Conservation (phyloP, 345 rosid genomes). For the Eucalyptus sp. region DNA sequence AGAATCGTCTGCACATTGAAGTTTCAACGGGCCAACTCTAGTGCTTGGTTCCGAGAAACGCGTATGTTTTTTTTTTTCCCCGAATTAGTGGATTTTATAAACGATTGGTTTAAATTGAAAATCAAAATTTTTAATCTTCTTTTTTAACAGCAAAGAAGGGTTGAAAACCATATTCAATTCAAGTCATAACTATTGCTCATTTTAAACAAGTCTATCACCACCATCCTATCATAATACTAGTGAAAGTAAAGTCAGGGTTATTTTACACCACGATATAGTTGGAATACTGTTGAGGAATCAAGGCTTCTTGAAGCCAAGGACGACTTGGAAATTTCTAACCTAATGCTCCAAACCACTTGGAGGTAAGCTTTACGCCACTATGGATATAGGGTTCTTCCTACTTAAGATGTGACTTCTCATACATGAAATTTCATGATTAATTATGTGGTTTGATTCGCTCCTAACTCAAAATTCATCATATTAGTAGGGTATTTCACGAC, state of each 20-base stretch:
- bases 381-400: not conserved
- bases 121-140: not conserved
- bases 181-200: not conserved
- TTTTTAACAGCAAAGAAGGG: not conserved
- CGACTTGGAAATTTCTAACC: not conserved
- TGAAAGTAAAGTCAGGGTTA: not conserved
- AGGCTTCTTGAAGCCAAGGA: not conserved
- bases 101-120: not conserved
- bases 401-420: not conserved
- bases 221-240: not conserved
- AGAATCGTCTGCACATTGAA: not conserved
- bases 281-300: not conserved
- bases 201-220: not conserved
- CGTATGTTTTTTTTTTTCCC: not conserved
- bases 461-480: not conserved
- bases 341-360: not conserved
- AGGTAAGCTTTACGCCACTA: not conserved
- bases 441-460: not conserved
- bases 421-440: not conserved
- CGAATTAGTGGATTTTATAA: not conserved
- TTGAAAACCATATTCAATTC: fast-evolving
- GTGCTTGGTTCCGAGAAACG: not conserved
- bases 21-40: not conserved
- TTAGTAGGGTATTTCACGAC: not conserved
- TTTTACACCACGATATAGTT: fast-evolving